Evolutionary conservation across 371 early-diverging fungal species (phyloP).

Genomic region (Blakeslea trispora): DNA sequence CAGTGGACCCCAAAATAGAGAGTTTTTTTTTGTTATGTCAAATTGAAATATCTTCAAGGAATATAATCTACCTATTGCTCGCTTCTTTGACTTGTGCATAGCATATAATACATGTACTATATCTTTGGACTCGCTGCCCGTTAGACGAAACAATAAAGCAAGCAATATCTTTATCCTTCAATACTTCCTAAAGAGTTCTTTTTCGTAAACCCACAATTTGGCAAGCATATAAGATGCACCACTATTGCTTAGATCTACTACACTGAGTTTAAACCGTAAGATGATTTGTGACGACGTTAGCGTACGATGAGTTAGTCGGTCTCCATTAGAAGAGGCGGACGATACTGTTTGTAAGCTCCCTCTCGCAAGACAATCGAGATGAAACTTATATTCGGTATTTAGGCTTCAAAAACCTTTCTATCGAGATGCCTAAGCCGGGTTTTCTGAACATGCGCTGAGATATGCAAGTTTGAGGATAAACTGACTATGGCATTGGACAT

Average conservation of each 20-base stretch:
- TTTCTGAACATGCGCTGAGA: conserved; percentile 42
- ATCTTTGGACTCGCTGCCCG: too few relatives aligned
- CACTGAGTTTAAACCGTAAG: not conserved
- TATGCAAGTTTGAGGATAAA: conserved; percentile 41
- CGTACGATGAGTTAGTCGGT: conserved; percentile 20
- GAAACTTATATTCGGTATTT: conserved; percentile 23
- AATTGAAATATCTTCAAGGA: too few relatives aligned
- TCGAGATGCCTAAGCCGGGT: conserved; percentile 41
- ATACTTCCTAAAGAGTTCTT: too few relatives aligned
- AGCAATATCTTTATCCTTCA: too few relatives aligned
- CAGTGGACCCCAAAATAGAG: too few relatives aligned
- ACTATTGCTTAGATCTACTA: not conserved
- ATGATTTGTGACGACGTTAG: conserved; percentile 28
- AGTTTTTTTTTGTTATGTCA: too few relatives aligned
- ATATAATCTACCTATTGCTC: too few relatives aligned
- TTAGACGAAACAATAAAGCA: too few relatives aligned
- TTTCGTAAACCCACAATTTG: conserved; percentile 13
- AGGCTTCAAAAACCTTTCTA: conserved; percentile 18
- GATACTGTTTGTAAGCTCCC: conserved; percentile 32
- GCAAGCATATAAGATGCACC: not conserved
- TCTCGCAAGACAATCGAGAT: conserved; percentile 27
- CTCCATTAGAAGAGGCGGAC: conserved; percentile 19
- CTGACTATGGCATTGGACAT: conserved; percentile 42
- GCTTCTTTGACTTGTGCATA: too few relatives aligned
- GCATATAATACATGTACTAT: too few relatives aligned